These are phyloP conservation scores for Albizia julibrissin DNA, from an alignment of 306 rosid genomes.

Conservation along the genomic window DNA sequence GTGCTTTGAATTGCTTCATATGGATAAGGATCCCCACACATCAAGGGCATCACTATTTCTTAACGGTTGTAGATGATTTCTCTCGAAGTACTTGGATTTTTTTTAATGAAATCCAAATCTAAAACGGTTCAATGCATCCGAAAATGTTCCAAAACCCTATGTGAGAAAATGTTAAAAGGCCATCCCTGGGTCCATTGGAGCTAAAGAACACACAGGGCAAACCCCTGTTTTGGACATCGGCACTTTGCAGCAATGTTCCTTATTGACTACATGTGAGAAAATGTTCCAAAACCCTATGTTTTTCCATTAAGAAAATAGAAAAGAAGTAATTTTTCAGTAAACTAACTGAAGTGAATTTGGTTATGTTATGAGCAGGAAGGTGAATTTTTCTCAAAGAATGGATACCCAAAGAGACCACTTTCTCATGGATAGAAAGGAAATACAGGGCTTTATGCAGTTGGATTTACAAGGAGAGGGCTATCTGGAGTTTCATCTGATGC, in stretches of 20 bases:
- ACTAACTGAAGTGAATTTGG: conserved; percentile 11
- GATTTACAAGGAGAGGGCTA: conserved; percentile 91
- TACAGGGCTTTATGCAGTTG: conserved; percentile 85
- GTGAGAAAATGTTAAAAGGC: no score
- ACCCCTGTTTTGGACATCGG: conserved; percentile 96
- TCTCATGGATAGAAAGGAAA: conserved; percentile 92
- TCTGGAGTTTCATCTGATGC: conserved; percentile 85
- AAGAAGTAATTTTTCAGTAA: neutral
- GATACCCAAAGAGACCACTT: conserved; percentile 73
- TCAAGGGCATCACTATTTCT: no score
- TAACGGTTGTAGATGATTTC: no score
- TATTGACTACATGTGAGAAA: conserved; percentile 87
- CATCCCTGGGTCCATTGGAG: no score
- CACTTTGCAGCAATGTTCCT: conserved; percentile 90
- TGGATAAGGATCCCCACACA: no score
- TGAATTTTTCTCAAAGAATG: conserved; percentile 79
- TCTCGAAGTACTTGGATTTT: neutral
- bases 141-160: no score
- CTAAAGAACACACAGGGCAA: conserved; percentile 74
- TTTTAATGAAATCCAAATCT: no score
- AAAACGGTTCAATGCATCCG: no score
- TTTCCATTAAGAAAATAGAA: neutral
- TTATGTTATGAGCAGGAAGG: conserved; percentile 58
- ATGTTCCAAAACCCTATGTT: conserved; percentile 11
- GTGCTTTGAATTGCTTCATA: no score